A percentile compares a stretch with the other conserved stretches of the same genome.
These are phyloP conservation scores for Neophaeococcomyces mojaviensis DNA, from an alignment of 2,329 filamentous ascomycete species.

Conservation along the genomic window DNA sequence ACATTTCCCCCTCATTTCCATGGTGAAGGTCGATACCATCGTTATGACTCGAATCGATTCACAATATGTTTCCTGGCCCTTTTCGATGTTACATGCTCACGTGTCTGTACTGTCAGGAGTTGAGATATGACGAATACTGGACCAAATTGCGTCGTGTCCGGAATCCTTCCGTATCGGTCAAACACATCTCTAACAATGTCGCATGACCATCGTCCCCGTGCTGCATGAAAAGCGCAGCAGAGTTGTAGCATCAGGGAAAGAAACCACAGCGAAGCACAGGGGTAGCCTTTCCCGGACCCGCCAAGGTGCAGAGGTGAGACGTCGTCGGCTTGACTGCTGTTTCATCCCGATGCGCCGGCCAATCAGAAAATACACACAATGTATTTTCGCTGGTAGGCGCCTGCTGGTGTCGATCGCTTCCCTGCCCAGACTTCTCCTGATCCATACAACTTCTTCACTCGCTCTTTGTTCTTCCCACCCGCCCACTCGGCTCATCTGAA, in stretches of 20 bases:
- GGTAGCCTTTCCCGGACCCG: not conserved
- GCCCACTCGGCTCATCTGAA: not conserved
- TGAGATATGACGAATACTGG: no score
- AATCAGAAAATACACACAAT: not conserved
- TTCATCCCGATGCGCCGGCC: conserved; percentile 1
- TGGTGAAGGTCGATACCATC: no score
- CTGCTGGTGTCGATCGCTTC: not conserved
- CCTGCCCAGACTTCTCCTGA: conserved; percentile 7
- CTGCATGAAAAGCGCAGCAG: not conserved
- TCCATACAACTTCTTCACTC: conserved; percentile 2
- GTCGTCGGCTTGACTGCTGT: conserved; percentile 2
- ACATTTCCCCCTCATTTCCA: no score
- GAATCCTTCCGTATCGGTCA: no score
- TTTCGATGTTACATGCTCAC: no score
- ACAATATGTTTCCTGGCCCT: no score
- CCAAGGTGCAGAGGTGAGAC: conserved; percentile 7
- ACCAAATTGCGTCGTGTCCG: no score
- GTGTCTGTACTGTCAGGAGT: no score
- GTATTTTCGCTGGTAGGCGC: not conserved
- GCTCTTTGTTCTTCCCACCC: not conserved
- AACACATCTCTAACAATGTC: no score
- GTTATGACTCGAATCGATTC: no score
- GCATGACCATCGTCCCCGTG: no score
- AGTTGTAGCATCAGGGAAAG: not conserved
- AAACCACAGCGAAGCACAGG: not conserved